A percentile compares a stretch with the other conserved stretches of the same genome.
phyloP scores from a whole-genome alignment of 805 yeast species.

The Vanderwaltozyma verrucispora region DNA sequence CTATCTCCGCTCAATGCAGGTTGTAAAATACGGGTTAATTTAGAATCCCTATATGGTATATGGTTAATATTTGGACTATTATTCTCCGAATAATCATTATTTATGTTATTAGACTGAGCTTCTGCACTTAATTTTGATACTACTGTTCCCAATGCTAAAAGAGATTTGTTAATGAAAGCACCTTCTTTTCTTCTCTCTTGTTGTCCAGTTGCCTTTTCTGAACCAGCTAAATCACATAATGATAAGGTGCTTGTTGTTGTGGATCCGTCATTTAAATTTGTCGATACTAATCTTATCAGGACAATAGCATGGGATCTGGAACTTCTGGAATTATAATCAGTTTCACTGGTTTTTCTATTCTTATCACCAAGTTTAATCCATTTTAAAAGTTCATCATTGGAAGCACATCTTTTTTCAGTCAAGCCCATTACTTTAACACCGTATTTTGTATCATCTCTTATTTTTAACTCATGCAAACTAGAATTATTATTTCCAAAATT shows the following conservation, averaged over 20 bases:
- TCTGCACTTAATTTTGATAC: constrained; percentile 59
- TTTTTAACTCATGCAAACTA: constrained; percentile 43
- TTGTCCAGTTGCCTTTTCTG: constrained; percentile 66
- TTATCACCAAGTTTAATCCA: constrained; percentile 61
- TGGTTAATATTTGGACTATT: constrained; percentile 37
- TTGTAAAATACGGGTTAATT: constrained; percentile 79
- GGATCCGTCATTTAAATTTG: constrained; percentile 32
- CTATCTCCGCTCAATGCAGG: constrained; percentile 88
- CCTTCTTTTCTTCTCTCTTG: constrained; percentile 88
- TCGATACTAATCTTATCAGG: constrained; percentile 46
- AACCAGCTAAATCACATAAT: constrained; percentile 92
- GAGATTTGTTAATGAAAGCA: constrained; percentile 80
- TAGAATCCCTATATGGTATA: constrained; percentile 88
- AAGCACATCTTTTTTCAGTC: constrained; percentile 45
- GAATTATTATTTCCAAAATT: constrained; percentile 2
- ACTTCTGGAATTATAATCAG: constrained; percentile 79
- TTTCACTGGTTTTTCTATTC: constrained; percentile 71
- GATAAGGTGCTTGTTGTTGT: constrained; percentile 52
- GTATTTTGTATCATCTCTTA: constrained; percentile 62
- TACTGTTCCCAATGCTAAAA: constrained; percentile 86
- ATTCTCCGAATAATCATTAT: not conserved
- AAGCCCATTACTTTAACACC: constrained; percentile 75
- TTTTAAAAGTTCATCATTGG: constrained; percentile 49
- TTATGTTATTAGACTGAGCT: constrained; percentile 21
- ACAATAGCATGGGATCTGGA: constrained; percentile 90